Base-by-base conservation (phyloP, 2,329 filamentous ascomycete genomes). In the Epichloe hybrida region DNA sequence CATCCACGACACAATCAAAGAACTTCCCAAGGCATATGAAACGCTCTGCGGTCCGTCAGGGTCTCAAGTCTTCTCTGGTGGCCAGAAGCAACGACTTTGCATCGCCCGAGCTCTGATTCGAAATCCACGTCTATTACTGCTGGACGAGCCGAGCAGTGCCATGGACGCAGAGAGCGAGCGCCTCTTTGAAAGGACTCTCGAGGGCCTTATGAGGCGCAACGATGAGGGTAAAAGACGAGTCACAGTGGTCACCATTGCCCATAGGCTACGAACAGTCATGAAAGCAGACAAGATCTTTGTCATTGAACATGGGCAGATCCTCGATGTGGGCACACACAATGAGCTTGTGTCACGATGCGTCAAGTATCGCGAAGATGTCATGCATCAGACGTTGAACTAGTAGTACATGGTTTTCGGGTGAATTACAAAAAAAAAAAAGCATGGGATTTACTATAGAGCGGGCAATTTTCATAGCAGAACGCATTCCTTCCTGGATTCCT, bases 81-180 rank as follows among this genome's bases (percentile, higher is more conserved):
- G 85, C 0, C 84, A 88, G 61, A 77, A 78, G 6, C 84, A 88
- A 60, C 72, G 84, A 2, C 61, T 88, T 17, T 76, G 79, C 1
- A 86, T 88, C 56, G 84, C 84, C 0, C 72, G 85, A 8, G 83
- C 84, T 2, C 69, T 86, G 0, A 69, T 84, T 2, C 73, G 84
- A 0, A 70, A 75, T 20, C 84, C 84, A 0, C 72, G 78, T 47
- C 68, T 88, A 2, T 63, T 88, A 12, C 72, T 88, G 31, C 69
- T 88, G 0, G 49, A 50, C 36, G 49, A 50, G 23, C 21, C 41
- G 2, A 50, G 42, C 84, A 88, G 76, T 34, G 81, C 80, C 5
- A 69, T 89, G 2, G 84, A 88, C 58, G 72, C 74, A 21, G 49
- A 45, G 21, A 31, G 20, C 8, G 49, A 83, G 12, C 69, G 67